Conservation (phyloP, 768 basidiomycete genomes). For the Phylloporus sp. region DNA sequence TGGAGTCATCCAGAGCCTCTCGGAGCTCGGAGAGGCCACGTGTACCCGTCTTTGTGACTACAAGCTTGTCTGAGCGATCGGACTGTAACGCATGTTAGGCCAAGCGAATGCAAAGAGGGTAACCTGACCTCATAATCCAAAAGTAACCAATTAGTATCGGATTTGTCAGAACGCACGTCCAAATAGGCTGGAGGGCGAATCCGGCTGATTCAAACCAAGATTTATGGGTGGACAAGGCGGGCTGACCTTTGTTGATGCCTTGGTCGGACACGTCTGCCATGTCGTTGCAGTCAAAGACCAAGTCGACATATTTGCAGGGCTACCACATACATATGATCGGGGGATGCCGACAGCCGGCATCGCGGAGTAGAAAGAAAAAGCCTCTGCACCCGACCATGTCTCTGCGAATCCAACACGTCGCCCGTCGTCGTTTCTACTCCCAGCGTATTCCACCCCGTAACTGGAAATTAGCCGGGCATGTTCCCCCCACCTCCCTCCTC, state of each 20-base stretch:
- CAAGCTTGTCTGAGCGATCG: slow-evolving; percentile 77
- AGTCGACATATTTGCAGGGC: neutral
- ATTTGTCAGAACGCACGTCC: slow-evolving; percentile 81
- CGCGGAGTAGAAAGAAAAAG: slow-evolving; percentile 18
- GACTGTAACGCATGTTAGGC: slow-evolving; percentile 36
- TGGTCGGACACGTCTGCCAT: slow-evolving; percentile 82
- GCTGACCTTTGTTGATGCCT: slow-evolving; percentile 66
- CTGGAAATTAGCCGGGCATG: slow-evolving; percentile 30
- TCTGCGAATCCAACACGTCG: slow-evolving; percentile 14
- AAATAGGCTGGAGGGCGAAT: slow-evolving; percentile 58
- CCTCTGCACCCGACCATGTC: slow-evolving; percentile 2
- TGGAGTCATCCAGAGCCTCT: slow-evolving; percentile 61
- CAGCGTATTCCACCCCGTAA: slow-evolving; percentile 22
- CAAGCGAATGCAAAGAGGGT: slow-evolving; percentile 1
- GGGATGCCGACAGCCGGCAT: slow-evolving; percentile 16
- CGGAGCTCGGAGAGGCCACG: slow-evolving; percentile 78
- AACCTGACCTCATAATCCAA: slow-evolving; percentile 75
- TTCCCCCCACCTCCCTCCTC: slow-evolving; percentile 29
- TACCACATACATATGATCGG: slow-evolving; percentile 7
- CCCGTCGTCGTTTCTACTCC: slow-evolving; percentile 25
- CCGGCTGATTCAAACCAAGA: slow-evolving; percentile 14
- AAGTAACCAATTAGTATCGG: slow-evolving; percentile 85
- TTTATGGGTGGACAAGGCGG: slow-evolving; percentile 1
- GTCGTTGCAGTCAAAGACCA: neutral
- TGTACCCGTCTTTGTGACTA: slow-evolving; percentile 70